These are phyloP conservation scores for Trichosporon coremiiforme DNA, from an alignment of 1,284 basidiomycete species.

Conservation along the genomic window DNA sequence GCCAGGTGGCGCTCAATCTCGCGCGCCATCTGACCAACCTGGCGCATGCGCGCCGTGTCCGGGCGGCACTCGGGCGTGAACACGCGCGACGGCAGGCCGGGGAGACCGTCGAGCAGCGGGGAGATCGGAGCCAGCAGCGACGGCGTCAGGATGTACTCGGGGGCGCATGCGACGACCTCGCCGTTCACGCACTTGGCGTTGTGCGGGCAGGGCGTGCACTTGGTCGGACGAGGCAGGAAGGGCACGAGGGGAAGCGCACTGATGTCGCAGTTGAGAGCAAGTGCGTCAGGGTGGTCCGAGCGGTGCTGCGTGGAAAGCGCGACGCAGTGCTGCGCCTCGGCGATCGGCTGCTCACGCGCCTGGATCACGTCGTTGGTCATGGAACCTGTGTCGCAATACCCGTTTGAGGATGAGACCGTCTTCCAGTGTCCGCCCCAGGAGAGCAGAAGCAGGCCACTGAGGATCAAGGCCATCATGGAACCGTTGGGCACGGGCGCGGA, in stretches of 20 bases:
- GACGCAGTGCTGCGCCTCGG: slow-evolving; percentile 65
- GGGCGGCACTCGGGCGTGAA: slow-evolving; percentile 78
- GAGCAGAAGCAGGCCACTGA: slow-evolving; percentile 58
- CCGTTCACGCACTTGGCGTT: slow-evolving; percentile 72
- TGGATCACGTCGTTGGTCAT: slow-evolving; percentile 66
- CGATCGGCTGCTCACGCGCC: slow-evolving; percentile 48
- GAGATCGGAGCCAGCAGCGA: slow-evolving; percentile 42
- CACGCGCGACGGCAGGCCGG: slow-evolving; percentile 73
- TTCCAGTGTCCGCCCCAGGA: slow-evolving; percentile 57
- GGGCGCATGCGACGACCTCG: slow-evolving; percentile 68
- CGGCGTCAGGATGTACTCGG: slow-evolving; percentile 66
- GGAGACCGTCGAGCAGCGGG: slow-evolving; percentile 67
- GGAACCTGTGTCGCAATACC: slow-evolving; percentile 75
- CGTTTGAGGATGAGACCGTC: slow-evolving; percentile 68
- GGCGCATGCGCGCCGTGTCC: slow-evolving; percentile 75
- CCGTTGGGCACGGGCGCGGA: slow-evolving; percentile 29
- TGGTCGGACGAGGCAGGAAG: slow-evolving; percentile 63
- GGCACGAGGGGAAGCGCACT: slow-evolving; percentile 61
- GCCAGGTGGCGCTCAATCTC: slow-evolving; percentile 71
- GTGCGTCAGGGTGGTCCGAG: slow-evolving; percentile 33
- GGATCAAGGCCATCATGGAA: slow-evolving; percentile 56
- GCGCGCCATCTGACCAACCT: slow-evolving; percentile 76
- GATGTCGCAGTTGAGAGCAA: slow-evolving; percentile 39
- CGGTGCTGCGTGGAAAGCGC: slow-evolving; percentile 35
- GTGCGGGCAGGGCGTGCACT: slow-evolving; percentile 82